Base-by-base conservation (phyloP, 1,284 basidiomycete species). In the Entoloma clypeatum region DNA sequence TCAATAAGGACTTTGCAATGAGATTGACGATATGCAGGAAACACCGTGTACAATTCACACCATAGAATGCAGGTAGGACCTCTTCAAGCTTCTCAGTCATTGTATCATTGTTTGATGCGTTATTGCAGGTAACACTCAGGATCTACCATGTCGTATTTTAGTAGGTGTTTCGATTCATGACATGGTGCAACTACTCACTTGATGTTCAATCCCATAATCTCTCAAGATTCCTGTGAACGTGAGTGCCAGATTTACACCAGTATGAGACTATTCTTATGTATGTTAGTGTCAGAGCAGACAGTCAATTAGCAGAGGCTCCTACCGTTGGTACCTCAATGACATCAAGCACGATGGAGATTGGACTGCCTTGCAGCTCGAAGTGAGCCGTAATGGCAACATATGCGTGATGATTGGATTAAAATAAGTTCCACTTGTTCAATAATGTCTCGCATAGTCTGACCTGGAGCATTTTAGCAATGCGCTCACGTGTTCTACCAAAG, bases 31-130 rank as follows among this genome's bases (percentile, higher is more conserved):
- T 44, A 28, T 61, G 56, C 3, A 39, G 45, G 33, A 63, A 61
- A 50, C 61, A 63, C 2, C 51, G 35, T 1, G 49, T 49, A 3
- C 44, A 49, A 23, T 43, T 52, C 0, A 43, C 39, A 1, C 53
- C 44, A 1, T 48, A 37, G 29, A 64, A 66, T 0, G 16, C 19
- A 0, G 26, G 14, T 1, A 64, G 22, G 0, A 59, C 31, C 3
- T 43, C 10, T 1, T 13, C 35, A 1, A 69, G 57, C 17, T 56
- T 39, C 0, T 53, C 39, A 0, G 60, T 47, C 57, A 68, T 64
- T 0, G 49, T 51, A 26, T 62, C 55, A 35, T 65, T 67, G 29
- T 56, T 41, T 13, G 46, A 44, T 0, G 61, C 57, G 42, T 64
- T 65, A 44, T 65, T 55, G 19, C 49, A 50, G 0, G 56, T 56